Percentiles rank a stretch among this genome's conserved stretches.
Conservation (phyloP, 169 alveolate genomes). For the Plasmodium relictum region DNA sequence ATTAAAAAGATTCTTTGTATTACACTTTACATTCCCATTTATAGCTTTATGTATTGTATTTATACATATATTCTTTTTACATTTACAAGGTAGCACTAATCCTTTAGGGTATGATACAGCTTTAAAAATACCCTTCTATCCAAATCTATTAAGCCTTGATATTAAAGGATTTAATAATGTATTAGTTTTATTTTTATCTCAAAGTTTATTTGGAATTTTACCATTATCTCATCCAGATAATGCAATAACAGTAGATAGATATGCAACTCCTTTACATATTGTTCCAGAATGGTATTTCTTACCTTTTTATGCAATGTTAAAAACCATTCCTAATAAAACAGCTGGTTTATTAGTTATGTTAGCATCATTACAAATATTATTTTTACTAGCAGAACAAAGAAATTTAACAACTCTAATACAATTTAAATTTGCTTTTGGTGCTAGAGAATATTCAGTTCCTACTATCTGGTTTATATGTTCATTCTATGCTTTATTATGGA, state of each 20-base stretch:
- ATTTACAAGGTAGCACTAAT: conserved; percentile 70
- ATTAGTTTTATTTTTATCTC: conserved; percentile 42
- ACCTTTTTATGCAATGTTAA: conserved; percentile 74
- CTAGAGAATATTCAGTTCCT: conserved; percentile 19
- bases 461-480: conserved; percentile 16
- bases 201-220: conserved; percentile 46
- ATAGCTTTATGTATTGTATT: conserved; percentile 63
- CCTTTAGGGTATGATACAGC: conserved; percentile 71
- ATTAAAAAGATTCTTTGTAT: conserved; percentile 74
- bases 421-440: conserved; percentile 7
- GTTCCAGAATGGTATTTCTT: conserved; percentile 81
- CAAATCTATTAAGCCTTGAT: conserved; percentile 67
- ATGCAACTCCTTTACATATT: conserved; percentile 68
- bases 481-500: conserved; percentile 21
- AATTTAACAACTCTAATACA: conserved; percentile 19
- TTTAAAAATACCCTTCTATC: conserved; percentile 47
- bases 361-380: conserved; percentile 69
- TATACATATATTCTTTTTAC: conserved; percentile 76
- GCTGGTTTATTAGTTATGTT: conserved; percentile 45
- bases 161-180: conserved; percentile 40
- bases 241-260: conserved; percentile 40
- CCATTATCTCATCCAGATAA: conserved; percentile 77
- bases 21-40: conserved; percentile 77
- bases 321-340: conserved; percentile 64
- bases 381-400: conserved; percentile 20